Base-by-base conservation (phyloP, 352 stramenopile genomes). In the Phytophthora ramorum region DNA sequence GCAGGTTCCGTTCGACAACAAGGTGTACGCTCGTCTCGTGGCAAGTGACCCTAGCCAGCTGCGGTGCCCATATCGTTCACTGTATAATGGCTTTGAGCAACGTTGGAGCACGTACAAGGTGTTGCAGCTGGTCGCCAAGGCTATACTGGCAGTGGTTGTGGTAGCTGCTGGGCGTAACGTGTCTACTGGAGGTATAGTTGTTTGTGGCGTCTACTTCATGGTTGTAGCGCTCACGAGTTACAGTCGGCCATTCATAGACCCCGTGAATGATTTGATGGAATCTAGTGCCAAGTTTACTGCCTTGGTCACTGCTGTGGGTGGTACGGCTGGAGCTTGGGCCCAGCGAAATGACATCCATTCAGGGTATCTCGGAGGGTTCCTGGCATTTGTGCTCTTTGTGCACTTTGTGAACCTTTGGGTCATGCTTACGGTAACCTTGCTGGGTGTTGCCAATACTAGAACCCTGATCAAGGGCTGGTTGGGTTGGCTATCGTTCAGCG, bases 31-130 rank as follows among this genome's bases (percentile, higher is more conserved):
- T 2, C 69, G 63, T 3, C 58, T 79, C 0, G 63, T 87, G 5
- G 53, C 60, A 0, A 74, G 61, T 5, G 68, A 85, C 12, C 71
- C 78, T 2, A 74, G 53, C 8, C 78, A 87, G 26, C 40, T 79
- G 3, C 54, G 59, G 3, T 83, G 70, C 41, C 78, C 78, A 1
- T 87, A 83, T 48, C 65, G 69, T 6, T 83, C 77, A 49, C 67
- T 87, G 13, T 87, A 87, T 59, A 65, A 57, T 7, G 75, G 78
- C 7, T 85, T 83, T 22, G 78, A 87, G 52, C 66, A 61, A 46
- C 64, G 66, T 28, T 85, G 75, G 78, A 71, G 63, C 22, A 66
- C 71, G 30, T 87, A 85, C 60, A 82, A 83, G 43, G 71, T 84
- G 0, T 63, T 79, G 22, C 66, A 80, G 54, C 48, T 87, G 5